These are phyloP conservation scores for Sclerotinia trifoliorum DNA, from an alignment of 2,329 filamentous ascomycete species.

Conservation along the genomic window DNA sequence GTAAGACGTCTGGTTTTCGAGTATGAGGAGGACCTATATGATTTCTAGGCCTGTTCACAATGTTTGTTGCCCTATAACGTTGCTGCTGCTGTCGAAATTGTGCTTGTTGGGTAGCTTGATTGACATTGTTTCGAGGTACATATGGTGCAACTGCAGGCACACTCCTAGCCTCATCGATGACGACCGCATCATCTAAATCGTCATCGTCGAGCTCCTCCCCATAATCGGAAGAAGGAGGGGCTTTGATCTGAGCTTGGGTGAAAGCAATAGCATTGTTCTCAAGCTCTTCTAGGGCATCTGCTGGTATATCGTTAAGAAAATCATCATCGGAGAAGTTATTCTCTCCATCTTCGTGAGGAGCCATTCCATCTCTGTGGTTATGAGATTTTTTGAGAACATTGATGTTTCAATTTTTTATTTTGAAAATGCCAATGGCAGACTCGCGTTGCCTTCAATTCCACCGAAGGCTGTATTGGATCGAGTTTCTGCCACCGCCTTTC, in stretches of 20 bases:
- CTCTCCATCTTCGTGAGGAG: slow-evolving; percentile 43
- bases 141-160: slow-evolving; percentile 28
- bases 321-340: slow-evolving; percentile 66
- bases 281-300: slow-evolving; percentile 58
- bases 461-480: not conserved
- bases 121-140: slow-evolving; percentile 26
- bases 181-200: slow-evolving; percentile 55
- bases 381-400: slow-evolving; percentile 24
- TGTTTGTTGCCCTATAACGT: slow-evolving; percentile 26
- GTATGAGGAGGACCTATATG: slow-evolving; percentile 24
- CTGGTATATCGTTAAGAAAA: slow-evolving; percentile 60
- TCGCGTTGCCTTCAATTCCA: not conserved
- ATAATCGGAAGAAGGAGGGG: slow-evolving; percentile 41
- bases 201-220: slow-evolving; percentile 41
- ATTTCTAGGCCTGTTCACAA: slow-evolving; percentile 25
- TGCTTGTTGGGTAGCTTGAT: slow-evolving; percentile 29
- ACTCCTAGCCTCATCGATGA: slow-evolving; percentile 43
- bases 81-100: slow-evolving; percentile 33
- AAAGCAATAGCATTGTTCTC: slow-evolving; percentile 62
- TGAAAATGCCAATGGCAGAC: not conserved
- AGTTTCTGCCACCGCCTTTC: slow-evolving; percentile 23
- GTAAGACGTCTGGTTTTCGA: slow-evolving; percentile 17
- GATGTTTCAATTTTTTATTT: not conserved
- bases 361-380: slow-evolving; percentile 42
- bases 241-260: slow-evolving; percentile 43